These are phyloP conservation scores for Aureobasidium zeae DNA, from an alignment of 2,329 filamentous ascomycete species.

Conservation along the genomic window DNA sequence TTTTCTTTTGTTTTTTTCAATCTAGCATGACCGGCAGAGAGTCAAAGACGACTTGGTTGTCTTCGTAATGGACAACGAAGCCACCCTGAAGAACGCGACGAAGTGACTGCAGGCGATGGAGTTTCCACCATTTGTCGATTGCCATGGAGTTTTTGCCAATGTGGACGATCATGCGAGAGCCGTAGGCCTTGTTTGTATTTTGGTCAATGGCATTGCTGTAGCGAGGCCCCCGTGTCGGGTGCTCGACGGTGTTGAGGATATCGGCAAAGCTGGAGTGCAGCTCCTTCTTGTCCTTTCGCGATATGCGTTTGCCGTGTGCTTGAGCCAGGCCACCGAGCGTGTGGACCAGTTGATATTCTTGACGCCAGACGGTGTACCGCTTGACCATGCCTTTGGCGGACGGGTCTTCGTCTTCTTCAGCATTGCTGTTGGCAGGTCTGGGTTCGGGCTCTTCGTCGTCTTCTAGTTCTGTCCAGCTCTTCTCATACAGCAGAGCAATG, in stretches of 20 bases:
- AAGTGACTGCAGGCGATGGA: slow-evolving; percentile 53
- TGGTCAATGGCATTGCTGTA: slow-evolving; percentile 56
- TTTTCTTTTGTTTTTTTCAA: too few relatives aligned
- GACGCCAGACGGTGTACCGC: slow-evolving; percentile 58
- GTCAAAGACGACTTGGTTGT: slow-evolving; percentile 52
- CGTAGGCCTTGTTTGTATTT: slow-evolving; percentile 51
- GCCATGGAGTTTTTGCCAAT: slow-evolving; percentile 51
- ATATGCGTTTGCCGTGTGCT: slow-evolving; percentile 51
- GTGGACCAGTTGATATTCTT: slow-evolving; percentile 51
- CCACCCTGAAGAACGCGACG: slow-evolving; percentile 53
- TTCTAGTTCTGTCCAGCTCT: slow-evolving; percentile 51
- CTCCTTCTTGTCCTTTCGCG: slow-evolving; percentile 56
- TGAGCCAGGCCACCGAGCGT: slow-evolving; percentile 51
- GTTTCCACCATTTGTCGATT: slow-evolving; percentile 67
- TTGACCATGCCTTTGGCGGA: slow-evolving; percentile 47
- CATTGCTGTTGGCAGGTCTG: slow-evolving; percentile 33
- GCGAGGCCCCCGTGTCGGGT: slow-evolving; percentile 56
- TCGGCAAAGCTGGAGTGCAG: slow-evolving; percentile 59
- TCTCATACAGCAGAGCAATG: slow-evolving; percentile 76
- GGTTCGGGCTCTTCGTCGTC: slow-evolving; percentile 42
- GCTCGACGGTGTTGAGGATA: slow-evolving; percentile 56
- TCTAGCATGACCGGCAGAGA: slow-evolving; percentile 41
- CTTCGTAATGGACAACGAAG: slow-evolving; percentile 54
- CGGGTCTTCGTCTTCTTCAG: slow-evolving; percentile 35
- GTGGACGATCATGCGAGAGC: slow-evolving; percentile 55